These are phyloP conservation scores for Exserohilum turcica DNA, from an alignment of 2,329 filamentous ascomycete species.

Conservation along the genomic window DNA sequence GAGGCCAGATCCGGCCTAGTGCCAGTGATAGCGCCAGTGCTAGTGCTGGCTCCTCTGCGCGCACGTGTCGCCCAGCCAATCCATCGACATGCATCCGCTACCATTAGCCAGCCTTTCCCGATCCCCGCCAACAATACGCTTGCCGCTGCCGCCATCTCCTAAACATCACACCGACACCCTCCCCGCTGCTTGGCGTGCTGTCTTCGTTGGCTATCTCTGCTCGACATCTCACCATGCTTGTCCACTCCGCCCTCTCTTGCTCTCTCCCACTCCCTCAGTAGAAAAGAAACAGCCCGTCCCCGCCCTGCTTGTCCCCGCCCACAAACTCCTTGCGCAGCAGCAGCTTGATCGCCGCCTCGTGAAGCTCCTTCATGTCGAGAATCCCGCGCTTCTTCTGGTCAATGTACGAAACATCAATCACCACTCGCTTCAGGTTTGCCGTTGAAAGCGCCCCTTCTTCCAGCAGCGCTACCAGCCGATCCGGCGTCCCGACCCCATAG, in stretches of 20 bases:
- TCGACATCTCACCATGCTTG: background rate
- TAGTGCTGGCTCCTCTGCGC: slow-evolving; percentile 2
- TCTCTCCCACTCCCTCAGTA: slow-evolving; percentile 25
- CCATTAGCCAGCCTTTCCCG: too few species aligned
- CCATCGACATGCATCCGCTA: too few species aligned
- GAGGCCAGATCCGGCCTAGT: too few species aligned
- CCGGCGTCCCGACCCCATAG: slow-evolving; percentile 88
- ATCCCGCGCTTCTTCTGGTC: slow-evolving; percentile 94
- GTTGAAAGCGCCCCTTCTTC: slow-evolving; percentile 78
- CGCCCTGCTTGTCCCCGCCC: slow-evolving; percentile 35
- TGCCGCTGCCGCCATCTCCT: too few species aligned
- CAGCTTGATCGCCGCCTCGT: slow-evolving; percentile 77
- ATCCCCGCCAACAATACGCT: background rate
- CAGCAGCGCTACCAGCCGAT: slow-evolving; percentile 79
- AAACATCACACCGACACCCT: background rate
- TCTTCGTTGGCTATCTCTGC: slow-evolving; percentile 18
- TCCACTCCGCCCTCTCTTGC: background rate
- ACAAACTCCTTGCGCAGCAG: slow-evolving; percentile 72
- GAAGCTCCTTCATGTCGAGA: slow-evolving; percentile 93
- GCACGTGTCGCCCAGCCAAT: slow-evolving; percentile 10
- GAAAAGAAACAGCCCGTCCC: slow-evolving; percentile 40
- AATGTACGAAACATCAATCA: slow-evolving; percentile 90
- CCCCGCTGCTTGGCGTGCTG: background rate
- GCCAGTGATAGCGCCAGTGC: too few species aligned
- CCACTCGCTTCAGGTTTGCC: slow-evolving; percentile 73